Evolutionary conservation across 140 eudicot genomes (phyloP), one percentile per base, ranked within the genome.

Genomic region (Anethum foeniculum): DNA sequence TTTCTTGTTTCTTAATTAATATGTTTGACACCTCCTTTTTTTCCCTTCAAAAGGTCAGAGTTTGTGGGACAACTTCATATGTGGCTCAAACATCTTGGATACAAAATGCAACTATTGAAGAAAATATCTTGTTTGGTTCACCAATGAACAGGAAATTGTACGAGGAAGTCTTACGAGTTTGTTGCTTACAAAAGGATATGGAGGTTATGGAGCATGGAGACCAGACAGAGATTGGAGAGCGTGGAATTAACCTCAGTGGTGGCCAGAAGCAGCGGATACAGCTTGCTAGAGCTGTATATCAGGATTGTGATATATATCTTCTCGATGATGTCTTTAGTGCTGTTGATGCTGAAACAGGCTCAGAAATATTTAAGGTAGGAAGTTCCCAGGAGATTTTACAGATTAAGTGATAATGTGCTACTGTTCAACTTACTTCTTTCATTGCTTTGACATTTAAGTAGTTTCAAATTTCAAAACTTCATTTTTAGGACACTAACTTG

Each of bases 31-130:
- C 32, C 18, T 36, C 60, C 12, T 65, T 75, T 43, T 18, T 18
- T 19, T 2, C 32, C 11, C 82, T 46, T 23, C 25, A 30, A 51
- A 80, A 87, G 93, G 93, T 93, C 39, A 86, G 83, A 69, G 92
- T 90, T 60, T 86, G 81, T 16, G 98, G 98, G 44, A 88, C 83
- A 65, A 93, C 97, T 7, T 97, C 93, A 2, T 93, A 90, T 51
- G 98, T 91, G 52, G 91, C 98, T 8, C 98, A 93, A 87, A 89
- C 97, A 2, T 85, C 98, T 7, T 93, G 98, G 98, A 93, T 93
- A 43, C 96, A 91, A 41, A 93, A 88, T 32, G 91, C 82, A 39
- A 93, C 93, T 32, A 88, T 93, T 32, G 89, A 88, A 85, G 97
- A 93, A 25, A 93, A 93, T 86, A 91, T 93, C 71, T 72, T 91